phyloP scores from a whole-genome alignment of 108 stramenopile species.

The Nitzschia putrida region DNA sequence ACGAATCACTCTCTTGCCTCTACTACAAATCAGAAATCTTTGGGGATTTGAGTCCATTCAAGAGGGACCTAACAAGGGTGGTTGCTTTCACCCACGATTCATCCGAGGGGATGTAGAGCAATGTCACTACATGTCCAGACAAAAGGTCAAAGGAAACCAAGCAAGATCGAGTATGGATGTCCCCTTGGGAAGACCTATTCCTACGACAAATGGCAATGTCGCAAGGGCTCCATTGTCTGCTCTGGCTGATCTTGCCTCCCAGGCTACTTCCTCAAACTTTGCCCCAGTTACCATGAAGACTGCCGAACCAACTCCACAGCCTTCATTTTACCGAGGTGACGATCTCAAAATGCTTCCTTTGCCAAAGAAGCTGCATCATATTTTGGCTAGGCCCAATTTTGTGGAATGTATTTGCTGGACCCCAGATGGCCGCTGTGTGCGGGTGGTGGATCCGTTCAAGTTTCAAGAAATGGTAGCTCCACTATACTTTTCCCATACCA shows the following conservation, averaged over 20 bases:
- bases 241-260: slow-evolving; percentile 4
- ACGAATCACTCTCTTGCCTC: no score
- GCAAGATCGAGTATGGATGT: background rate
- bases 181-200: background rate
- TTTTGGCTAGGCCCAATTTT: slow-evolving; percentile 3
- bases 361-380: slow-evolving; percentile 13
- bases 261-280: background rate
- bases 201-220: background rate
- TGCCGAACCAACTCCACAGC: background rate
- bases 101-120: slow-evolving; percentile 18
- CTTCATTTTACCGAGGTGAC: background rate
- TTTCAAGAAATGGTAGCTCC: slow-evolving; percentile 12
- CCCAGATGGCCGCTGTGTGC: slow-evolving; percentile 18
- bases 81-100: slow-evolving; percentile 21
- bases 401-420: slow-evolving; percentile 18
- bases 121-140: slow-evolving; percentile 26
- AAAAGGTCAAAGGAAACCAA: slow-evolving; percentile 17
- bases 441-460: slow-evolving; percentile 23
- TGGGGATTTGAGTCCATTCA: slow-evolving; percentile 26
- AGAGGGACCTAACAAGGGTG: slow-evolving; percentile 26
- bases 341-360: slow-evolving; percentile 15
- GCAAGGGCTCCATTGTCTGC: background rate
- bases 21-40: slow-evolving; percentile 1
- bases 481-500: slow-evolving; percentile 16
- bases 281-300: background rate